Base-by-base conservation (phyloP, 352 stramenopile species). In the Phytophthora capsici region DNA sequence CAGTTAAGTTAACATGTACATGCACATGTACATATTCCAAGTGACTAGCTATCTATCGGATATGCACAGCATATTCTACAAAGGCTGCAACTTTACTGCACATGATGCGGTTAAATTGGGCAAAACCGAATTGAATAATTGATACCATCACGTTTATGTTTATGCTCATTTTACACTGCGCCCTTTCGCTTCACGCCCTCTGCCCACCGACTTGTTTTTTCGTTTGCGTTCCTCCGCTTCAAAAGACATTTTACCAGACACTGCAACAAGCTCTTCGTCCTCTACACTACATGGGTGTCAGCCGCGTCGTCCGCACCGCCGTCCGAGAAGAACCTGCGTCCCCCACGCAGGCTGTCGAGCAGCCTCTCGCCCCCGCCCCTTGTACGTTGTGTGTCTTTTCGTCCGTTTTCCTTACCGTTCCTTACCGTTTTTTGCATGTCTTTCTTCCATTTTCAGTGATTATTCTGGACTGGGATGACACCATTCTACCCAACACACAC, bases 391-490 rank as follows among this genome's bases (percentile, higher is more conserved):
- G 20, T 30, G 23, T 48, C 51, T 28, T 52, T 53, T 5, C 17
- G 14, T 22, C 13, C 13, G 34, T 52, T 49, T 46, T 43, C 7
- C 3, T 9, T 4, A n/a, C 37, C 58, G 17, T 45, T 43, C 30
- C 45, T 47, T 45, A 30, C 30, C 46, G 17, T 8, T 28, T 44
- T 54, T 25, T n/a, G n/a, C n/a, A 7, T 54, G 17, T 51, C 4
- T 6, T 58, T 46, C 7, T 36, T 43, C 61, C 6, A 20, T 25
- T 22, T 28, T 34, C 30, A 92, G 83, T 91, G 17, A 78, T 94
- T 22, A 73, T 94, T 14, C 63, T 94, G 17, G 86, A 94, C 69
- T 94, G 86, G 86, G 84, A 94, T 60, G 86, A 93, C 73, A 94
- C 86, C 28, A 46, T 94, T 9, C 66, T 93, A 40, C 86, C 86